These are phyloP conservation scores for Kickxella alabastrina DNA, from an alignment of 192 early-diverging fungal species.

Conservation along the genomic window DNA sequence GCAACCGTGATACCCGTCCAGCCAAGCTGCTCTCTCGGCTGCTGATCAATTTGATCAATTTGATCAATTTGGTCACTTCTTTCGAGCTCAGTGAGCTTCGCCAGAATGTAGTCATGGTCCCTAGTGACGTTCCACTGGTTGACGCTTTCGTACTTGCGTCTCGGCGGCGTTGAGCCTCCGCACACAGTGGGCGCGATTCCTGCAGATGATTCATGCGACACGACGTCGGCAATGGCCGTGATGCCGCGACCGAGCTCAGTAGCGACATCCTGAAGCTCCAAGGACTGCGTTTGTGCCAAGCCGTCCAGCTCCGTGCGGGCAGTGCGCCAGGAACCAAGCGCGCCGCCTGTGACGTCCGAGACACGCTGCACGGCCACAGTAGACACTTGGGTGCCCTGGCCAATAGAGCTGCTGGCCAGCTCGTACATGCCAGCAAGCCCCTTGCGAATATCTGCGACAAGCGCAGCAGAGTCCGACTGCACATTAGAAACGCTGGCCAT, in stretches of 20 bases:
- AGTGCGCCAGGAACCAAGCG: background rate
- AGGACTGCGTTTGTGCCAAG: conserved; percentile 8
- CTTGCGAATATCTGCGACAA: background rate
- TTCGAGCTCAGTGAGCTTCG: background rate
- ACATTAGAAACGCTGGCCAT: background rate
- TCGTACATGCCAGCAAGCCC: background rate
- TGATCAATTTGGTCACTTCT: background rate
- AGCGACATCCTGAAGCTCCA: conserved; percentile 7
- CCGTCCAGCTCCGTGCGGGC: conserved; percentile 12
- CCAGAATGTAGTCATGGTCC: conserved; percentile 16
- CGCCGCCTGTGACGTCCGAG: background rate
- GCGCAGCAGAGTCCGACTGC: background rate
- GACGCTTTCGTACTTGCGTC: background rate
- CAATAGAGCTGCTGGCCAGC: background rate
- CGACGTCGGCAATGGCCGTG: conserved; percentile 3
- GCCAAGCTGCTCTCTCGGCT: conserved; percentile 6
- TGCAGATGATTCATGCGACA: background rate
- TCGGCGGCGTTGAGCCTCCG: conserved; percentile 7
- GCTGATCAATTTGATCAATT: background rate
- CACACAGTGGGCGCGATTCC: conserved; percentile 2
- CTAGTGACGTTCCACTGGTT: conserved; percentile 28
- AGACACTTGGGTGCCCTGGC: background rate
- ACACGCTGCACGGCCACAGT: background rate
- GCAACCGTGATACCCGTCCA: conserved; percentile 22
- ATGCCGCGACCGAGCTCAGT: conserved; percentile 4